A percentile compares a stretch with the other conserved stretches of the same genome.
These are phyloP conservation scores for Neonectria punicea DNA, from an alignment of 2,329 filamentous ascomycete genomes.

Conservation along the genomic window DNA sequence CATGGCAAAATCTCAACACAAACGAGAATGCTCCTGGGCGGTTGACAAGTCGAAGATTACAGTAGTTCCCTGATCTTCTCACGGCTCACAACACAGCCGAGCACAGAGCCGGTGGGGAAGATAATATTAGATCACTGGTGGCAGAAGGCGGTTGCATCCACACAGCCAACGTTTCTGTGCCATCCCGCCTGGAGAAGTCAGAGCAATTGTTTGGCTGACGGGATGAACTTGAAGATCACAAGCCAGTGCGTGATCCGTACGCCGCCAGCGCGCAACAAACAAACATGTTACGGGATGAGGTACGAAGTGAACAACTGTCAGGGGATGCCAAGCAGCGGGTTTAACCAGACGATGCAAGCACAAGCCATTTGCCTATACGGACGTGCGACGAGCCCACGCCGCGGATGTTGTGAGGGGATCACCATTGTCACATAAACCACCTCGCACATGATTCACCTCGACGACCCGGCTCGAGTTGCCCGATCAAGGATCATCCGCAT, in stretches of 20 bases:
- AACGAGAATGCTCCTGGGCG: background rate
- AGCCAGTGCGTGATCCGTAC: background rate
- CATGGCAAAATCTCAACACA: background rate
- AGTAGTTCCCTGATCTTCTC: too few species aligned
- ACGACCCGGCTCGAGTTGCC: constrained; percentile 15
- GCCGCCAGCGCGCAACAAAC: background rate
- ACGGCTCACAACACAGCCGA: background rate
- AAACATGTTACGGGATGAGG: background rate
- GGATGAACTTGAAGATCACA: background rate
- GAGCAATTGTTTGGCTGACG: background rate
- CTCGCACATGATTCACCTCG: constrained; percentile 4
- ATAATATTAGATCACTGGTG: background rate
- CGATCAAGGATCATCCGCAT: background rate
- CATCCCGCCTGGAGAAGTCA: background rate
- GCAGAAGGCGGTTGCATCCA: background rate
- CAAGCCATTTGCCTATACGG: background rate
- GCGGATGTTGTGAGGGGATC: background rate
- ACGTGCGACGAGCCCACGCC: constrained; percentile 3
- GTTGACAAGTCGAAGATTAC: background rate
- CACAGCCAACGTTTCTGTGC: background rate
- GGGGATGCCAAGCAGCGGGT: background rate
- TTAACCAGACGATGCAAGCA: background rate
- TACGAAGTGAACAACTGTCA: background rate
- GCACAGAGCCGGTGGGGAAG: too few species aligned
- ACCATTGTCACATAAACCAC: background rate